Base-by-base conservation (phyloP, 2,329 filamentous ascomycete genomes). In the Magnaporthiopsis poae region DNA sequence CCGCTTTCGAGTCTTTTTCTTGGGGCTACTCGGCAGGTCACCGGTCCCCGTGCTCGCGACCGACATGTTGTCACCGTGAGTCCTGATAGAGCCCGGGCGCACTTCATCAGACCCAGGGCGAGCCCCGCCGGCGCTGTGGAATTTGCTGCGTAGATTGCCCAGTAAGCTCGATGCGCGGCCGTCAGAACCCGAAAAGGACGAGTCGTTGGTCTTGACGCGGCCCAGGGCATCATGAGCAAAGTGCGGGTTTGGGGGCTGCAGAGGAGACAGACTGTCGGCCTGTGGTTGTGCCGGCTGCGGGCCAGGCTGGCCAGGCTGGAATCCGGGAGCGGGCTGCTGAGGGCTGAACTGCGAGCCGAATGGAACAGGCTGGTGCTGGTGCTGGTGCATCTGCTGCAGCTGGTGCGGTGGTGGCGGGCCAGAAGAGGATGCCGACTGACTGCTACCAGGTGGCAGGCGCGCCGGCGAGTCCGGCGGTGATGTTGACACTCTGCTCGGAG, bases 11-110 rank as follows among this genome's bases (percentile, higher is more conserved):
- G 46, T 56, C 60, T 72, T 76, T 60, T 76, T 75, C 29, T 36
- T 39, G 25, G 61, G 46, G n/a, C 59, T 56, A 13, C 76, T 76
- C 59, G 74, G 74, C 0, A 69, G 66, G 2, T 81, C 80, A 2
- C 80, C 78, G 1, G 75, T 77, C 11, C 74, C 69, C 27, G 77
- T 70, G 65, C 78, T 82, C 3, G 60, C 35, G 13, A 65, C 4
- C 1, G 64, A 62, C 5, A 65, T 15, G 59, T 65, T 65, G n/a
- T 65, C 64, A 3, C 46, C 46, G 8, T 56, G 46, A 56, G 46
- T 56, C 46, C 46, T n/a, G 46, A 56, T 56, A n/a, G 46, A n/a
- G 7, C 46, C 46, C n/a, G 46, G 46, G n/a, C 8, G 46, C 9
- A 3, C 46, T 56, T 21, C 46, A 11, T 56, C 60, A 5, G 60